A percentile compares a stretch with the other conserved stretches of the same genome.
These are phyloP conservation scores for Jackrogersella multiformis DNA, from an alignment of 495 filamentous ascomycete species.

Conservation along the genomic window DNA sequence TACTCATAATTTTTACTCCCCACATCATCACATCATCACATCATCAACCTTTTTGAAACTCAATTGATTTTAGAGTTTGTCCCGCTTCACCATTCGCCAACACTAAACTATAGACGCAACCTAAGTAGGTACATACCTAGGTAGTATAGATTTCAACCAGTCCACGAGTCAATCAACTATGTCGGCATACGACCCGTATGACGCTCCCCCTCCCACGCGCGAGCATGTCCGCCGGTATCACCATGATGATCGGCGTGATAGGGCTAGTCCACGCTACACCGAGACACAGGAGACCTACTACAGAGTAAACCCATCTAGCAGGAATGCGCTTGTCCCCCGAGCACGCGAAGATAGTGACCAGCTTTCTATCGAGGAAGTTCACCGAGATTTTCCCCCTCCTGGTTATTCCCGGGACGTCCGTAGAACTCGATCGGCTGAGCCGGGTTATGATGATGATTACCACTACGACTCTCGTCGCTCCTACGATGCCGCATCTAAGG, in stretches of 20 bases:
- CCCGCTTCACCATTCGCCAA: conserved; percentile 9
- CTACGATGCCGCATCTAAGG: conserved; percentile 49
- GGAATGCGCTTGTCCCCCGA: conserved; percentile 63
- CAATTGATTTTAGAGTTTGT: conserved; percentile 28
- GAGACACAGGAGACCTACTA: conserved; percentile 62
- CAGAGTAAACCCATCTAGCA: conserved; percentile 49
- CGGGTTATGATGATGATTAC: conserved; percentile 54
- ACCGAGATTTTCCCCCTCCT: conserved; percentile 72
- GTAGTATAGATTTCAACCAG: background rate
- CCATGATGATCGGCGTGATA: conserved; percentile 57
- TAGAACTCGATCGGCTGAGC: conserved; percentile 61
- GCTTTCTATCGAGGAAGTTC: conserved; percentile 71
- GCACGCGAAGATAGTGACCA: conserved; percentile 64
- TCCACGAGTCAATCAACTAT: conserved; percentile 37
- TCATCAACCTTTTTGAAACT: conserved; percentile 3
- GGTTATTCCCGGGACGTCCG: conserved; percentile 62
- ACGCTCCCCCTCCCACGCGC: conserved; percentile 51
- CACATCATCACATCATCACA: background rate
- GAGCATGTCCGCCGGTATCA: conserved; percentile 55
- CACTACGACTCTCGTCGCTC: conserved; percentile 55
- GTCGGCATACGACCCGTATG: conserved; percentile 61
- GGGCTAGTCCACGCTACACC: conserved; percentile 57
- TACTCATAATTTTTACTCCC: background rate
- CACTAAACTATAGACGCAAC: background rate
- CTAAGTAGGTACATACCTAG: too few species aligned